A percentile compares a stretch with the other conserved stretches of the same genome.
phyloP scores from a whole-genome alignment of 306 rosid species.

The Bauhinia variegata region DNA sequence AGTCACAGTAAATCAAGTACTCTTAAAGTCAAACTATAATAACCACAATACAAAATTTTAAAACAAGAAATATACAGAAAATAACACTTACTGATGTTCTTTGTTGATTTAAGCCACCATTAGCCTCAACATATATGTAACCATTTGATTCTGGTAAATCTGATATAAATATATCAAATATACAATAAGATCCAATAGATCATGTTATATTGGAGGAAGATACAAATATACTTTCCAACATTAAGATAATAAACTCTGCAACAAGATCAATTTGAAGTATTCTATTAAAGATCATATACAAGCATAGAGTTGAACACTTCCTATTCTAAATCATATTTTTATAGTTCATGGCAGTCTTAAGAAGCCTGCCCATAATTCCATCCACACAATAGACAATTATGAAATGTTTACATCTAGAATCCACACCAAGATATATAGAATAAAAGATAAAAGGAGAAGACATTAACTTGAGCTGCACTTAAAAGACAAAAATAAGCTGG shows the following conservation, averaged over 20 bases:
- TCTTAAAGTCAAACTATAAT: constrained; percentile 18
- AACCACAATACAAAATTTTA: background rate
- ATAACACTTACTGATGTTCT: constrained; percentile 85
- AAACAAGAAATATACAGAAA: constrained; percentile 22
- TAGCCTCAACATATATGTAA: constrained; percentile 90
- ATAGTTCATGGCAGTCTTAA: background rate
- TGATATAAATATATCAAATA: constrained; percentile 38
- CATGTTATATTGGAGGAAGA: constrained; percentile 26
- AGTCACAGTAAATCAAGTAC: constrained; percentile 26
- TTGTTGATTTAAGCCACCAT: constrained; percentile 97
- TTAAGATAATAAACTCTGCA: background rate
- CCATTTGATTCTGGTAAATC: constrained; percentile 91
- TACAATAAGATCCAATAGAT: background rate
- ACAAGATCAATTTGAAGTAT: constrained; percentile 4
- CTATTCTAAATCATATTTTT: background rate
- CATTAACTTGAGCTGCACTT: constrained; percentile 5
- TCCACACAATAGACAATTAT: constrained; percentile 4
- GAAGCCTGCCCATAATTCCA: background rate
- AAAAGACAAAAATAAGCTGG: background rate
- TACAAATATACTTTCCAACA: constrained; percentile 12
- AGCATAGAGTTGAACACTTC: background rate
- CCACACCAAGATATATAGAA: background rate
- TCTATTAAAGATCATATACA: background rate
- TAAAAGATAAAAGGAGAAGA: background rate
- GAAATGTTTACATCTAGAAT: background rate